Evolutionary conservation across 192 early-diverging fungal species (phyloP).

Genomic region (Mortierella antarctica): DNA sequence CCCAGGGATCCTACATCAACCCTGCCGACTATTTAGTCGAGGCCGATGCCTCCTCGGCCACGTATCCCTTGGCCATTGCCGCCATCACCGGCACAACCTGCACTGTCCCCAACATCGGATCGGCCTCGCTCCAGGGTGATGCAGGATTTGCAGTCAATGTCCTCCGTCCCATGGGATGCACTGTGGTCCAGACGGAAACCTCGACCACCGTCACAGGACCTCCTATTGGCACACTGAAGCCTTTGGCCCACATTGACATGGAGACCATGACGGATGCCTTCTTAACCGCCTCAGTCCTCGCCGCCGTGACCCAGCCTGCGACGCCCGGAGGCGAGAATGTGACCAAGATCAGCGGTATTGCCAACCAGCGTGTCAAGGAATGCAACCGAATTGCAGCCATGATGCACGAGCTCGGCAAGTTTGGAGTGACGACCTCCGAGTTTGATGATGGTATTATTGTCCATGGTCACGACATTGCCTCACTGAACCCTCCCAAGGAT

Average conservation of each 20-base stretch:
- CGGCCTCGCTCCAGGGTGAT: constrained; percentile 93
- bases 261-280: constrained; percentile 99
- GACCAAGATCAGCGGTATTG: constrained; percentile 93
- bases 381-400: constrained; percentile 98
- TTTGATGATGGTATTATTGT: constrained; percentile 93
- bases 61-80: constrained; percentile 96
- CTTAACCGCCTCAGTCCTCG: constrained; percentile 92
- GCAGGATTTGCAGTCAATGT: constrained; percentile 92
- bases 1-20: constrained; percentile 81
- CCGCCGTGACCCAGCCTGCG: constrained; percentile 79
- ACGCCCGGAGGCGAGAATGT: constrained; percentile 61
- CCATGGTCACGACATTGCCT: constrained; percentile 66
- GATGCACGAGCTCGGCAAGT: constrained; percentile 90
- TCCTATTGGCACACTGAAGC: constrained; percentile 69
- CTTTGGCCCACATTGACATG: constrained; percentile 91
- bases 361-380: constrained; percentile 98
- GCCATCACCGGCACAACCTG: constrained; percentile 92
- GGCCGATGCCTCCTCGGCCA: constrained; percentile 96
- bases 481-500: constrained; percentile 62
- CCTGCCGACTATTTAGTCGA: constrained; percentile 90
- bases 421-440: constrained; percentile 87
- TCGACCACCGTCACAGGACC: constrained; percentile 94
- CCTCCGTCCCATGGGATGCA: constrained; percentile 91
- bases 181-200: constrained; percentile 87
- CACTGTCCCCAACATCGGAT: constrained; percentile 94